phyloP scores from a whole-genome alignment of 139 green algal species.

The Micractinium conductrix region DNA sequence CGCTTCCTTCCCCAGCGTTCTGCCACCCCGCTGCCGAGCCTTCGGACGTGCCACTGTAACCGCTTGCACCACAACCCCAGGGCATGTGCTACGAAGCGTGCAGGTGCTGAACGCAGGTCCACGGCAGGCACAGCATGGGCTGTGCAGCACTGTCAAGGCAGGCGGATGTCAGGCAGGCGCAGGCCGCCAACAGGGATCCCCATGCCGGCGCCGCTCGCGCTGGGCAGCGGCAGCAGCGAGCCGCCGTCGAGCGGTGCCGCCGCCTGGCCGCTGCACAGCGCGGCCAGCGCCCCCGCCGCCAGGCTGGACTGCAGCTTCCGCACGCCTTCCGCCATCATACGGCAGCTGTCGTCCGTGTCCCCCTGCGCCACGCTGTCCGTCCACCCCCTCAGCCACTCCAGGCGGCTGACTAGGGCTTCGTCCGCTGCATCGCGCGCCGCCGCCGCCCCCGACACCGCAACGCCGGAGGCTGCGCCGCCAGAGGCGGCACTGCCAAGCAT shows the following conservation, averaged over 20 bases:
- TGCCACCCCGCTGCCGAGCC: no score
- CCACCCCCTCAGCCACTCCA: constrained; percentile 68
- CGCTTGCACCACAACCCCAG: no score
- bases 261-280: constrained; percentile 13
- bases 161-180: constrained; percentile 16
- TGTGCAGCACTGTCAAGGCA: constrained; percentile 21
- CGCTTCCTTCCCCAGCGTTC: no score
- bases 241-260: neutral
- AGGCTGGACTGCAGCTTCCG: constrained; percentile 34
- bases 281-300: constrained; percentile 27
- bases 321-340: constrained; percentile 17
- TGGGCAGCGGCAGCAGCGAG: constrained; percentile 16
- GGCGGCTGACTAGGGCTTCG: constrained; percentile 45
- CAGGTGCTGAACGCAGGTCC: no score
- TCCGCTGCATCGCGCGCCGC: constrained; percentile 1
- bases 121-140: no score
- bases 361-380: neutral
- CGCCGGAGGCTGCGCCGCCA: neutral
- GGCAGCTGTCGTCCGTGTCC: constrained; percentile 54
- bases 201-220: neutral
- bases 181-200: constrained; percentile 1
- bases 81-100: no score
- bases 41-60: no score
- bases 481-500: constrained; percentile 57
- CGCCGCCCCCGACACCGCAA: neutral